Evolutionary conservation across 2,329 filamentous ascomycete species (phyloP), one percentile per base, ranked within the genome.

Genomic region (Colletotrichum horii): DNA sequence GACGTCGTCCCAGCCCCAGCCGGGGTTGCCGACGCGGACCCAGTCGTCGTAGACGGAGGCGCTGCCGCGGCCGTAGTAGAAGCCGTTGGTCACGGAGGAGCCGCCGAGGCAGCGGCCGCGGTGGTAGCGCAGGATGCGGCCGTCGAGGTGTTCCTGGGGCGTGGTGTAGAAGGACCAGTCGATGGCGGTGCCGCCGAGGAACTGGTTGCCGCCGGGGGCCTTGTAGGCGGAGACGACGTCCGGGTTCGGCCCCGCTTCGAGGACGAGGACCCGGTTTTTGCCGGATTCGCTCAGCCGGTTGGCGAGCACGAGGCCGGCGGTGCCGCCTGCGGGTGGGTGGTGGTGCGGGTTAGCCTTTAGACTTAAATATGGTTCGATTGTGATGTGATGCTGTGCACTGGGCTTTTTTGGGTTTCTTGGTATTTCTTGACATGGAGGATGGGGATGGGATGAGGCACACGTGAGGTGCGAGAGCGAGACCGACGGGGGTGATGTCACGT

Each of bases 81-180:
- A 80, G 19, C 82, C 82, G 61, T 83, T 84, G 28, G 80, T 80
- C 6, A 80, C 78, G 19, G 82, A 83, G 58, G 80, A 81, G 34
- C 82, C 82, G n/a, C 83, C 83, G 6, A 83, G 74, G n/a, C 79
- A 79, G 24, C 78, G 77, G 16, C 81, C 81, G 43, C 81, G 79
- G 60, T 81, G 78, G 75, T 81, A 83, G 28, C 80, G 76, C 61
- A 84, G 78, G 60, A 81, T 81, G 71, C 84, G 83, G 56, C 82
- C 77, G 28, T 79, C 77, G 19, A 80, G 74, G 11, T 77, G 76
- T 6, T 76, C 70, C 52, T 80, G 78, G 2, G 79, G 78, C 3
- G 75, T 76, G 9, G 79, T 80, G 66, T 76, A 77, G 32, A 80
- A 80, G 12, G 75, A 74, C 79, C 79, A 80, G 72, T 80, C 79